phyloP scores from a whole-genome alignment of 208 protist genomes.

The Naegleria lovaniensis region DNA sequence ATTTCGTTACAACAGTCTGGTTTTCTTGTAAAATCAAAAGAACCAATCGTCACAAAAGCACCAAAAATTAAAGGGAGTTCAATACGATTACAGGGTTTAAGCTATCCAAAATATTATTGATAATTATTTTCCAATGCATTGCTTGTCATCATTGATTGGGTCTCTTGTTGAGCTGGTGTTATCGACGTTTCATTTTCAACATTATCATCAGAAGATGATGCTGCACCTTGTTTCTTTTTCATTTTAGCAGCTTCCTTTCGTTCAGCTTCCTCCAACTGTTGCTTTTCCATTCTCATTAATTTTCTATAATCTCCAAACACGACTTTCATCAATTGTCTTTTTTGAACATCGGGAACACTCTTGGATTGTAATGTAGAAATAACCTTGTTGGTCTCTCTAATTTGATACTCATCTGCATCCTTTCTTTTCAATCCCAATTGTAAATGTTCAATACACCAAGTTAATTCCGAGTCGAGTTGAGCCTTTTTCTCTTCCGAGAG shows the following conservation, averaged over 20 bases:
- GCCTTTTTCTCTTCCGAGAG: not conserved
- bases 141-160: too few species aligned
- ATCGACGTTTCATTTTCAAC: too few species aligned
- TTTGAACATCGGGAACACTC: not conserved
- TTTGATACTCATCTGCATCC: not conserved
- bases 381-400: not conserved
- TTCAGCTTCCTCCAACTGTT: not conserved
- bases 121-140: too few species aligned
- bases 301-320: not conserved
- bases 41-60: too few species aligned
- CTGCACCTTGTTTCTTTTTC: not conserved
- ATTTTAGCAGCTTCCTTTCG: not conserved
- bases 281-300: not conserved
- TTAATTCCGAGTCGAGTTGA: not conserved
- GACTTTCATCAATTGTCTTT: slow-evolving; percentile 7
- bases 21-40: too few species aligned
- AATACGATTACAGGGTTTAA: too few species aligned
- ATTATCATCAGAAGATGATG: too few species aligned
- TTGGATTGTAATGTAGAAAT: not conserved
- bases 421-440: not conserved
- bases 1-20: too few species aligned
- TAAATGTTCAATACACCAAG: not conserved
- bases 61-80: too few species aligned
- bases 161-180: too few species aligned
- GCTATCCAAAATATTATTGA: too few species aligned